These are phyloP conservation scores for Chimonanthus praecox DNA, from an alignment of 164 flowering plant genomes.

Conservation along the genomic window DNA sequence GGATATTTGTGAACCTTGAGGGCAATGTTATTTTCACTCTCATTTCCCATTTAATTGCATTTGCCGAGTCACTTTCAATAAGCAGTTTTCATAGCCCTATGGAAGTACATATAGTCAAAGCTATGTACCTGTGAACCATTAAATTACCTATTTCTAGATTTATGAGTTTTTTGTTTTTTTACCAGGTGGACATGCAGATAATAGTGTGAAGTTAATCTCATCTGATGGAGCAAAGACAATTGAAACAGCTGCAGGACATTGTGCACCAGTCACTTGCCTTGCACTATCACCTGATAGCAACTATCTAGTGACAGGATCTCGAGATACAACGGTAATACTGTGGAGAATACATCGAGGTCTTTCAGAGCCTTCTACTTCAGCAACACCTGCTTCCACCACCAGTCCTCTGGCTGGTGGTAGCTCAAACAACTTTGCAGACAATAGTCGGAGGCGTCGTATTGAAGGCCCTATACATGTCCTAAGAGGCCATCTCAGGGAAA, in stretches of 20 bases:
- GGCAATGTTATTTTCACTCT: too few relatives aligned
- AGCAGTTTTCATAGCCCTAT: too few relatives aligned
- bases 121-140: too few relatives aligned
- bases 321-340: conserved; percentile 74
- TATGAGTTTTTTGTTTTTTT: neutral
- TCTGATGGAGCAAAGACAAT: conserved; percentile 91
- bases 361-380: conserved; percentile 44
- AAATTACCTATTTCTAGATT: neutral
- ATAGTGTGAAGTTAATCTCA: conserved; percentile 76
- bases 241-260: conserved; percentile 83
- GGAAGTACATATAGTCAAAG: too few relatives aligned
- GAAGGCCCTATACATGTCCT: conserved; percentile 93
- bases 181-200: conserved; percentile 92
- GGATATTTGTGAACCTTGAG: too few relatives aligned
- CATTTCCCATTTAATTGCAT: too few relatives aligned
- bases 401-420: conserved; percentile 27
- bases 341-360: conserved; percentile 73
- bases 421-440: conserved; percentile 41
- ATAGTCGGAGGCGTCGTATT: conserved; percentile 51
- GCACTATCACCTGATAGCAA: conserved; percentile 74
- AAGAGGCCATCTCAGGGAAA: conserved; percentile 79
- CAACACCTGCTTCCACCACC: conserved; percentile 39
- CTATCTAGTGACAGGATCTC: conserved; percentile 90
- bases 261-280: conserved; percentile 94
- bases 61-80: too few relatives aligned